Base-by-base conservation (phyloP, 768 basidiomycete genomes). In the Suillus fuscotomentosus region DNA sequence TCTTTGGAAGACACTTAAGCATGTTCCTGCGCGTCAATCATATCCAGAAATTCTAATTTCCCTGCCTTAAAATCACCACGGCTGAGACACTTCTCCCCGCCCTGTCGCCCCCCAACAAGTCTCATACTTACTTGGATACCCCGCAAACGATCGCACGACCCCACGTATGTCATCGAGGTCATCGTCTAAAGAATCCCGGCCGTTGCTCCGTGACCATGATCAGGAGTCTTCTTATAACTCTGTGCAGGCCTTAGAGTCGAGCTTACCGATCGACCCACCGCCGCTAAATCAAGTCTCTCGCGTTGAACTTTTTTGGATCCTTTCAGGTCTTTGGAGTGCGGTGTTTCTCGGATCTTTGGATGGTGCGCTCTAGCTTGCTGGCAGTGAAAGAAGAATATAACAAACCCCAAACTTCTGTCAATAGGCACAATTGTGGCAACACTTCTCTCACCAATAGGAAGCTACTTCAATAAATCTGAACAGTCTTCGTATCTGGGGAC, bases 401-500 rank as follows among this genome's bases (percentile, higher is more conserved):
- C 43, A 39, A 61, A 63, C n/a, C 31, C 57, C 41, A 48, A 63
- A 60, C 56, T 60, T 51, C 47, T 55, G 60, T 53, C 66, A 47
- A 47, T 57, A 75, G 91, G 91, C 69, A 94, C 92, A 5, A 88
- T 95, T 70, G 93, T 95, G 65, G 94, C 93, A 34, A 95, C 94
- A 2, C 83, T 95, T 59, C 79, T 93, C 64, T 86, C 89, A 48
- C 90, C 92, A 63, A 94, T 95, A 68, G 94, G 93, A 61, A 93
- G 90, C 71, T 84, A 91, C 72, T 95, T 94, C 77, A 82, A 87
- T 71, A 89, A 89, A 73, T 89, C 88, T 42, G 86, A 89, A 71
- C 86, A 91, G 67, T 84, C 92, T 15, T 91, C 91, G 1, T 95
- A 96, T 76, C 88, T 97, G 64, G 95, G 92, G 39, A 94, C 94